Percentiles rank a stretch among this genome's conserved stretches.
Evolutionary conservation across 345 rosid genomes (phyloP).

Genomic region (Cardamine chenopodiifolia): DNA sequence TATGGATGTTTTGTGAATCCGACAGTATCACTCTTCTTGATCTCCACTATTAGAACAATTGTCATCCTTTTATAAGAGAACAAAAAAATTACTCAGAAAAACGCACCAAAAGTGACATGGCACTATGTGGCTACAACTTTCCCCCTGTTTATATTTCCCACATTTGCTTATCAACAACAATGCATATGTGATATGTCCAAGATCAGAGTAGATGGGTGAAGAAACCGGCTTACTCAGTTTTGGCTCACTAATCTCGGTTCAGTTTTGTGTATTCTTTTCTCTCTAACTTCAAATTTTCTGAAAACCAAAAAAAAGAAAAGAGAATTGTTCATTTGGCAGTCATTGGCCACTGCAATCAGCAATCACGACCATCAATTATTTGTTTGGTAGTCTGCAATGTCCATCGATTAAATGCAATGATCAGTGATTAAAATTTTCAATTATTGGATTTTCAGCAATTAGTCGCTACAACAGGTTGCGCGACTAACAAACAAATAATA

Average conservation of each 20-base stretch:
- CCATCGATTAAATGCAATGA: no score
- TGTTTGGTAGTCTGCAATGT: no score
- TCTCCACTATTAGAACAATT: conserved; percentile 50
- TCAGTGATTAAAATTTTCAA: no score
- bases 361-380: no score
- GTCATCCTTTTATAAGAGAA: conserved; percentile 33
- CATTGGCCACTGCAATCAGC: no score
- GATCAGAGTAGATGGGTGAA: conserved; percentile 1
- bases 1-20: conserved; percentile 33
- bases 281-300: neutral
- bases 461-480: no score
- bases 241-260: conserved; percentile 21
- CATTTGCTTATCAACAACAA: conserved; percentile 45
- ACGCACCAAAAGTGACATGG: conserved; percentile 45
- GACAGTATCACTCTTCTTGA: conserved; percentile 47
- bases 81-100: conserved; percentile 20
- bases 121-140: conserved; percentile 55
- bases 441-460: no score
- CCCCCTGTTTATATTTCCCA: conserved; percentile 39
- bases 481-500: no score
- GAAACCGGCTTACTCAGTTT: conserved; percentile 22
- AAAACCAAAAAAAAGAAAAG: no score
- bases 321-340: no score
- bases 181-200: conserved; percentile 28
- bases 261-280: neutral